Conservation (phyloP, 2,329 filamentous ascomycete species). For the Penicillium sclerotiorum region DNA sequence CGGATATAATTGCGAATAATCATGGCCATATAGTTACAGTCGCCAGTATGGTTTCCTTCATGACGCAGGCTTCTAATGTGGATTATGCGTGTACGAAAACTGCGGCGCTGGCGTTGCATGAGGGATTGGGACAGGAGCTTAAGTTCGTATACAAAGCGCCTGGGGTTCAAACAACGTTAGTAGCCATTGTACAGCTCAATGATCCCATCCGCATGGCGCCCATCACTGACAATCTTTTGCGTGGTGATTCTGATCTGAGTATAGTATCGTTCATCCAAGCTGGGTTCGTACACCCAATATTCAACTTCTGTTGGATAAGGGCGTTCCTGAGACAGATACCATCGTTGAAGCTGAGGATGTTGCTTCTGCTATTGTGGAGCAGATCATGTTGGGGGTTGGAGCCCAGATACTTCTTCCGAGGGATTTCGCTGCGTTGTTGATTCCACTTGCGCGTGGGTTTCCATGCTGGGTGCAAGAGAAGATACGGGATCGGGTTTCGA, state of each 20-base stretch:
- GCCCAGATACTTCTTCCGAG: not conserved
- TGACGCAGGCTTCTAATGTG: conserved; percentile 64
- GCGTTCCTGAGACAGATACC: not conserved
- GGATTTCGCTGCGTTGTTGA: not conserved
- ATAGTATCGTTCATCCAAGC: not conserved
- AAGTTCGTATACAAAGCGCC: conserved; percentile 61
- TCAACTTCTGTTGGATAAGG: not conserved
- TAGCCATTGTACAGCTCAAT: not conserved
- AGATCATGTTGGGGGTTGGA: not conserved
- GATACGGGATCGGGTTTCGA: not conserved
- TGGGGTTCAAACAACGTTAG: not conserved
- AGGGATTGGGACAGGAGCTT: conserved; percentile 64
- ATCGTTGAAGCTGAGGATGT: not conserved
- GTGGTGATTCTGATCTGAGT: no score
- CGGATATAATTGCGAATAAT: conserved; percentile 62
- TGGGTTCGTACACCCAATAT: not conserved
- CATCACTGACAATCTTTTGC: no score
- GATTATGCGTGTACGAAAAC: conserved; percentile 71
- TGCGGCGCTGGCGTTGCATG: conserved; percentile 68
- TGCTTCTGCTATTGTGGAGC: not conserved
- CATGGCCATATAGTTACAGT: conserved; percentile 76
- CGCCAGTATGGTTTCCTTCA: conserved; percentile 64
- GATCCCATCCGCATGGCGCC: no score
- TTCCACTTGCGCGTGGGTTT: not conserved
- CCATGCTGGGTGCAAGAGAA: not conserved